Base-by-base conservation (phyloP, 2,329 filamentous ascomycete genomes). In the Volutella citrinella region DNA sequence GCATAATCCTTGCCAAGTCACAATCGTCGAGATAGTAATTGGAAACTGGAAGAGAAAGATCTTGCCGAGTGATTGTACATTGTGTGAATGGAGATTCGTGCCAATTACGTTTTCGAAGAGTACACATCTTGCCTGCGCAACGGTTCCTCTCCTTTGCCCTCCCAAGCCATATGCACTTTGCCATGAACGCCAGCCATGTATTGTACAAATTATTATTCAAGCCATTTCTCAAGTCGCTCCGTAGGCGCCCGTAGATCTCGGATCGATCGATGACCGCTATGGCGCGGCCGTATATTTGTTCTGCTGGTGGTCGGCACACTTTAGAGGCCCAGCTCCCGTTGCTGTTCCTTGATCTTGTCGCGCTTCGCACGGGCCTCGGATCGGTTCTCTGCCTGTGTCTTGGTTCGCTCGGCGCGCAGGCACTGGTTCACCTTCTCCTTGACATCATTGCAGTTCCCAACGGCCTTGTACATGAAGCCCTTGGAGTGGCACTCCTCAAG, bases 401-500 rank as follows among this genome's bases (percentile, higher is more conserved):
- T 87, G 32, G 82, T 67, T 55, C 93, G 78, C 63, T 95, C 87
- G 22, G 76, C 80, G 45, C 86, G 80, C 32, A 98, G 74, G 59
- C 93, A 98, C 56, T 79, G 76, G 65, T 87, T 93, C 51, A 98
- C 86, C 38, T 87, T 72, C 25, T 79, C 73, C 64, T 98, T 98
- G 43, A 84, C 77, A 24, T 82, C 76, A 62, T 88, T 97, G 76
- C 93, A 98, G 71, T 85, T 87, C 36, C 93, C 93, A 42, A 87
- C 69, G 3, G 87, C 82, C 65, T 95, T 96, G 78, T 86, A 90
- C 38, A 98, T 66, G 66, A 98, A 98, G 34, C 93, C 93, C 40
- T 77, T 78, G 19, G 87, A 85, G 59, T 98, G 93, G 69, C 93
- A 98, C 70, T 96, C 88, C 56, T 97, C 93, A 49, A 98, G 87